phyloP scores from a whole-genome alignment of 176 grass and related monocot species.

The Bonia amplexicaulis region DNA sequence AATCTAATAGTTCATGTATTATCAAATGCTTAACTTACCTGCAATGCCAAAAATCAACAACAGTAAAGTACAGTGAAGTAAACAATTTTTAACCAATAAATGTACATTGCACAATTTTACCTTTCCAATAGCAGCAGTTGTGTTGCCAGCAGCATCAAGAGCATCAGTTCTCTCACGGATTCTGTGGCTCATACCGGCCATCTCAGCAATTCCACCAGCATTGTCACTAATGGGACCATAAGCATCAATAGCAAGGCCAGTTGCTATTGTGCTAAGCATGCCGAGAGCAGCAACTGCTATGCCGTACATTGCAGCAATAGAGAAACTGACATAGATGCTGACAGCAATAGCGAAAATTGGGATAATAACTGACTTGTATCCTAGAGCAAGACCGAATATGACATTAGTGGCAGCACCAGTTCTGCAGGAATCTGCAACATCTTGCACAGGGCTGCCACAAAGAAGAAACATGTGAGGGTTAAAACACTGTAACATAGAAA shows the following conservation, averaged over 20 bases:
- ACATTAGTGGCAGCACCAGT: constrained; percentile 91
- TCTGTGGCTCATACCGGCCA: constrained; percentile 95
- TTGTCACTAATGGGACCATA: constrained; percentile 97
- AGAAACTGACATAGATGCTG: constrained; percentile 89
- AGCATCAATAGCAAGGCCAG: constrained; percentile 86
- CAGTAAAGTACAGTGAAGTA: not conserved
- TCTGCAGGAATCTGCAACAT: constrained; percentile 87
- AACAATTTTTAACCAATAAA: not conserved
- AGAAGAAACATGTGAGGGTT: not conserved
- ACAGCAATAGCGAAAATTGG: constrained; percentile 87
- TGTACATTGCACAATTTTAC: constrained; percentile 11
- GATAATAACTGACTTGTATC: constrained; percentile 92
- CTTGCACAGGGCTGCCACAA: constrained; percentile 75
- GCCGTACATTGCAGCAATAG: constrained; percentile 84
- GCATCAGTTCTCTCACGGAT: constrained; percentile 94
- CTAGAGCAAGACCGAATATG: constrained; percentile 84
- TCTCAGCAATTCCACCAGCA: constrained; percentile 94
- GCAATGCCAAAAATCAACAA: not conserved
- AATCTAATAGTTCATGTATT: not conserved
- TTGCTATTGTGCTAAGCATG: constrained; percentile 91
- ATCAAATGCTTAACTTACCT: not conserved
- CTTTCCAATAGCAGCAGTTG: constrained; percentile 92
- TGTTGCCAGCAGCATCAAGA: constrained; percentile 89
- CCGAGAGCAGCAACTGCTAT: constrained; percentile 92
- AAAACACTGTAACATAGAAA: not conserved